Percentiles rank a stretch among this genome's conserved stretches.
Conservation (phyloP, 768 basidiomycete species). For the Dentipellis sp. region DNA sequence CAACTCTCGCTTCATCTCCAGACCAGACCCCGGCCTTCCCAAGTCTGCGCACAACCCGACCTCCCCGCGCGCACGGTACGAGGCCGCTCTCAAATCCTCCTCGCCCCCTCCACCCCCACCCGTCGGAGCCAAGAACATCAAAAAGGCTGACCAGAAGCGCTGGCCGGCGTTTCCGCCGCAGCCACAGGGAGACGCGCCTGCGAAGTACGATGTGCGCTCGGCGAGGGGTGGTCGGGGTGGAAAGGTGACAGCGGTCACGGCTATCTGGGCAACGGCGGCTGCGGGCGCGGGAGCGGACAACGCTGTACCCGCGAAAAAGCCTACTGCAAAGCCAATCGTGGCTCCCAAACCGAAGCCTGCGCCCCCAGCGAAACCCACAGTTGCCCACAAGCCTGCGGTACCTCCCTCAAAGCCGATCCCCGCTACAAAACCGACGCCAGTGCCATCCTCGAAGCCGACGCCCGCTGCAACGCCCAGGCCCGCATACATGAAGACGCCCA, state of each 20-base stretch:
- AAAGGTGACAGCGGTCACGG: constrained; percentile 60
- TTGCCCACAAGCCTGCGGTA: background rate
- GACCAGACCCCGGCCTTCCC: background rate
- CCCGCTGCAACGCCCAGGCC: no score
- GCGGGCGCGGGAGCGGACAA: background rate
- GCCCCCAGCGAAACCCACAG: background rate
- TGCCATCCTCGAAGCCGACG: background rate
- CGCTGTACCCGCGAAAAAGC: background rate
- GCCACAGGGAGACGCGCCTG: constrained; percentile 34
- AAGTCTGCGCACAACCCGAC: background rate
- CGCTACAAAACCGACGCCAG: background rate
- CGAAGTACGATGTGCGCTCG: constrained; percentile 65
- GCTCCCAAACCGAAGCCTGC: background rate
- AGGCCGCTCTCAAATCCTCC: background rate
- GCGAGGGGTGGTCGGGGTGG: constrained; percentile 74
- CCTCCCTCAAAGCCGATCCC: background rate
- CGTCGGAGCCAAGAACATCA: background rate
- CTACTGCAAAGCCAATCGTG: constrained; percentile 3
- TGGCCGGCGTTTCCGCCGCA: constrained; percentile 15
- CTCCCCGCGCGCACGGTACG: constrained; percentile 2
- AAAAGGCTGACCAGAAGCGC: background rate
- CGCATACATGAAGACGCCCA: no score
- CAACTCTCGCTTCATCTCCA: background rate
- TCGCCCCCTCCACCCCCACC: background rate
- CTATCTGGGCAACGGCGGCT: constrained; percentile 50